phyloP scores from a whole-genome alignment of 306 rosid genomes.

The Dicorynia guianensis region DNA sequence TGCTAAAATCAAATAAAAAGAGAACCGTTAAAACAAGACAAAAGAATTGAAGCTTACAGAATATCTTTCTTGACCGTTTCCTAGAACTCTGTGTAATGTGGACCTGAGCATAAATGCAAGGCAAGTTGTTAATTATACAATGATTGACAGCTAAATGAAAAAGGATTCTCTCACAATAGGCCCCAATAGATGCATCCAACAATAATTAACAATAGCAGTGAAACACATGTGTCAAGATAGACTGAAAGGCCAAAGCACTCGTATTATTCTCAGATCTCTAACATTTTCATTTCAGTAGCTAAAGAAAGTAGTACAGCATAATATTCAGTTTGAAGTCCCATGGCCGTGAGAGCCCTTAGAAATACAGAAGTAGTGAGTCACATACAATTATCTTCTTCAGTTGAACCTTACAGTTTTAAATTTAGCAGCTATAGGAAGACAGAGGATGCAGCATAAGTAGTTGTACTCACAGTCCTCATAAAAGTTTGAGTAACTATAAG shows the following conservation, averaged over 20 bases:
- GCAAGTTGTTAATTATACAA: conserved; percentile 19
- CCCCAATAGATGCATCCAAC: not conserved
- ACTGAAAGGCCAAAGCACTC: not conserved
- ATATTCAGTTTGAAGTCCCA: not conserved
- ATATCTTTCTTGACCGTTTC: conserved; percentile 82
- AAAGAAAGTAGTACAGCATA: not conserved
- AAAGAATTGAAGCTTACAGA: conserved; percentile 64
- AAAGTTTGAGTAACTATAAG: too few relatives aligned
- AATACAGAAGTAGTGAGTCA: not conserved
- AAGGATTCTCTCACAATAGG: not conserved
- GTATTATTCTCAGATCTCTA: not conserved
- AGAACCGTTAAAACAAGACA: not conserved
- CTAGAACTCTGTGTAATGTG: conserved; percentile 90
- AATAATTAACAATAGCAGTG: not conserved
- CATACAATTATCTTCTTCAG: not conserved
- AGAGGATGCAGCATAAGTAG: too few relatives aligned
- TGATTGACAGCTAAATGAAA: conserved; percentile 18
- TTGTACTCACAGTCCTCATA: too few relatives aligned
- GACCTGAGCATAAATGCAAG: conserved; percentile 67
- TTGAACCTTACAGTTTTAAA: not conserved
- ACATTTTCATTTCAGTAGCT: not conserved
- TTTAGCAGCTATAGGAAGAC: too few relatives aligned
- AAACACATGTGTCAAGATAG: not conserved
- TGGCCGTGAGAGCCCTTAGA: not conserved
- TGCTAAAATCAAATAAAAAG: not conserved